Conservation (phyloP, 768 basidiomycete genomes). For the Termitomyces sp. region DNA sequence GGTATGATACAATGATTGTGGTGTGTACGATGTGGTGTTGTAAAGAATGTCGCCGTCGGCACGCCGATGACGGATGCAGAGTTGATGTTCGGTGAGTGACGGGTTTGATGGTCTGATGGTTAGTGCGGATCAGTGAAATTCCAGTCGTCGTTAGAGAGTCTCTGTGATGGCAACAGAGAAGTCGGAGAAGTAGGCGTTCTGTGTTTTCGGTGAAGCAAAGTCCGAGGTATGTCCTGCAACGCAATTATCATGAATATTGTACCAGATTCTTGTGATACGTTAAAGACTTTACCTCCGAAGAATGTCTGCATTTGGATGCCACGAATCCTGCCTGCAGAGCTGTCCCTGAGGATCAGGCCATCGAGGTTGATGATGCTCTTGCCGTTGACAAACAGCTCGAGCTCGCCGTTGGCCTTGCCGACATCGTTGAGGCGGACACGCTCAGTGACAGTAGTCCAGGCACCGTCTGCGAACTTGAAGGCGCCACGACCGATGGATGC, state of each 20-base stretch:
- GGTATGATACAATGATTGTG: slow-evolving; percentile 13
- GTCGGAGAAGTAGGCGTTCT: slow-evolving; percentile 62
- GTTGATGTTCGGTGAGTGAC: not conserved
- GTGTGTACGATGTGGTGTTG: slow-evolving; percentile 7
- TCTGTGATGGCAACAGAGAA: slow-evolving; percentile 57
- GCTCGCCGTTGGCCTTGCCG: slow-evolving; percentile 64
- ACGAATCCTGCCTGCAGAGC: slow-evolving; percentile 43
- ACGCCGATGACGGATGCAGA: slow-evolving; percentile 1
- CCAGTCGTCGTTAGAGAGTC: slow-evolving; percentile 24
- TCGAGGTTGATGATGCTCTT: slow-evolving; percentile 53
- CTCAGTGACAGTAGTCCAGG: slow-evolving; percentile 65
- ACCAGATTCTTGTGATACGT: not conserved
- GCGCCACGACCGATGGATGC: slow-evolving; percentile 66
- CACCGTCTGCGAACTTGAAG: slow-evolving; percentile 57
- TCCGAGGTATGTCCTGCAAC: slow-evolving; percentile 35
- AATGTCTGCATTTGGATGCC: slow-evolving; percentile 78
- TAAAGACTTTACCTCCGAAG: slow-evolving; percentile 53
- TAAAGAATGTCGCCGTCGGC: slow-evolving; percentile 11
- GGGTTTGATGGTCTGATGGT: not conserved
- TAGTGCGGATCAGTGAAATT: not conserved
- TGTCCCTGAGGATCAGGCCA: slow-evolving; percentile 51
- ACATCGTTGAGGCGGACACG: slow-evolving; percentile 72
- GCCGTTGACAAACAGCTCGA: slow-evolving; percentile 63
- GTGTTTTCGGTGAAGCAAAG: slow-evolving; percentile 59
- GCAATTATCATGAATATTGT: not conserved